A percentile compares a stretch with the other conserved stretches of the same genome.
Evolutionary conservation across 176 grass and related monocot genomes (phyloP).

Genomic region (Hyparrhenia diplandra): DNA sequence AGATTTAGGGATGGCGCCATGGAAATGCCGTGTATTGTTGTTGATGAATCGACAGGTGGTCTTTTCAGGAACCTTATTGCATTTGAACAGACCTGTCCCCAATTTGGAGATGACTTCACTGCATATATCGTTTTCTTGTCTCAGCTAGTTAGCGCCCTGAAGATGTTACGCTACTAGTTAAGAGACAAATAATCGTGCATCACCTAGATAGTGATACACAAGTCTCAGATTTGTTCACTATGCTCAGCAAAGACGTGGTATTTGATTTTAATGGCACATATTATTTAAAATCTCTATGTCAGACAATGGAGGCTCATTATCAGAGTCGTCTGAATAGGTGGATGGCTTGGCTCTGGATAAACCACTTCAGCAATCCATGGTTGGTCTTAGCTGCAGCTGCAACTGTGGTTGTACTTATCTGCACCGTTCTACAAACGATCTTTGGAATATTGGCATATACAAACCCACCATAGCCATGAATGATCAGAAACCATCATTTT

Average conservation of each 20-base stretch:
- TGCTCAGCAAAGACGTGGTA: not conserved
- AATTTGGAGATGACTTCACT: not conserved
- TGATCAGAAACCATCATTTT: no score
- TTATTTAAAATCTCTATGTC: not conserved
- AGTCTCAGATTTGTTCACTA: not conserved
- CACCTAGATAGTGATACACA: not conserved
- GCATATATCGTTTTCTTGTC: not conserved
- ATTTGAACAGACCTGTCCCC: not conserved
- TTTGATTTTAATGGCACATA: not conserved
- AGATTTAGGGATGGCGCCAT: not conserved
- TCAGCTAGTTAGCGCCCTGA: not conserved
- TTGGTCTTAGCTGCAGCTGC: not conserved
- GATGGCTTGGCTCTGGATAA: not conserved
- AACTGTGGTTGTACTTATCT: not conserved
- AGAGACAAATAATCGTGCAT: not conserved
- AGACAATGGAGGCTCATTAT: not conserved
- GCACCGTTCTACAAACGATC: not conserved
- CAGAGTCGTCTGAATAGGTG: not conserved
- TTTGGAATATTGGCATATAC: not conserved
- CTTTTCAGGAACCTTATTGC: not conserved
- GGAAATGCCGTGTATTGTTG: not conserved
- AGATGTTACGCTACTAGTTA: not conserved
- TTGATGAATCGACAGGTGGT: not conserved
- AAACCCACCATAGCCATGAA: no score
- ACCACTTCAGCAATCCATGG: constrained; percentile 26